These are phyloP conservation scores for Xylogone sp. DNA, from an alignment of 2,329 filamentous ascomycete species.

Conservation along the genomic window DNA sequence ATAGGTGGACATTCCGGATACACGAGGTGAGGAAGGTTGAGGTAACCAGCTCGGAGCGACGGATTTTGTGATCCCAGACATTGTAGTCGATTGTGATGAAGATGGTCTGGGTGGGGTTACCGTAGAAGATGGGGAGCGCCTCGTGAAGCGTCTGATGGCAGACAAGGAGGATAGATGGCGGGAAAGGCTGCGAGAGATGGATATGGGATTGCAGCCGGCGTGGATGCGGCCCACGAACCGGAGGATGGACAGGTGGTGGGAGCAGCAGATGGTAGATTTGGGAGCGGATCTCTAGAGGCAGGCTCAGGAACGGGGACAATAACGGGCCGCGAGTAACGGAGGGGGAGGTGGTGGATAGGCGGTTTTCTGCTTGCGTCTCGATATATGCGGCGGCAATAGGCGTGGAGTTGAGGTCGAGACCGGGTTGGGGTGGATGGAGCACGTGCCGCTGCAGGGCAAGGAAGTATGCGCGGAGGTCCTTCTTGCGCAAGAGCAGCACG, in stretches of 20 bases:
- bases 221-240: conserved; percentile 21
- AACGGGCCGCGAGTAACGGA: not conserved
- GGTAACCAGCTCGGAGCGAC: conserved; percentile 19
- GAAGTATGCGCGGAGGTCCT: conserved; percentile 18
- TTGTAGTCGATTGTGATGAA: conserved; percentile 21
- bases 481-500: conserved; percentile 19
- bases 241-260: conserved; percentile 8
- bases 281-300: conserved; percentile 21
- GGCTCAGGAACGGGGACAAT: conserved; percentile 14
- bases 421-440: conserved; percentile 13
- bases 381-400: too few relatives aligned
- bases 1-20: conserved; percentile 19
- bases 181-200: conserved; percentile 18
- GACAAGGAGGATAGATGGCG: conserved; percentile 14
- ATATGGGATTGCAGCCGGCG: conserved; percentile 22
- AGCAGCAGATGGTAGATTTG: conserved; percentile 18
- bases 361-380: too few relatives aligned
- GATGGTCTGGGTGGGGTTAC: conserved; percentile 15
- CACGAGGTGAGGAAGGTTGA: conserved; percentile 15
- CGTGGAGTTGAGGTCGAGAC: not conserved
- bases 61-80: conserved; percentile 22
- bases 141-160: conserved; percentile 20
- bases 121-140: conserved; percentile 22
- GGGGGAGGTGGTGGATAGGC: conserved; percentile 2
- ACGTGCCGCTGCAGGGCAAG: conserved; percentile 20